Evolutionary conservation across 139 green algal genomes (phyloP).

Genomic region (Chlamydomonas sp.): DNA sequence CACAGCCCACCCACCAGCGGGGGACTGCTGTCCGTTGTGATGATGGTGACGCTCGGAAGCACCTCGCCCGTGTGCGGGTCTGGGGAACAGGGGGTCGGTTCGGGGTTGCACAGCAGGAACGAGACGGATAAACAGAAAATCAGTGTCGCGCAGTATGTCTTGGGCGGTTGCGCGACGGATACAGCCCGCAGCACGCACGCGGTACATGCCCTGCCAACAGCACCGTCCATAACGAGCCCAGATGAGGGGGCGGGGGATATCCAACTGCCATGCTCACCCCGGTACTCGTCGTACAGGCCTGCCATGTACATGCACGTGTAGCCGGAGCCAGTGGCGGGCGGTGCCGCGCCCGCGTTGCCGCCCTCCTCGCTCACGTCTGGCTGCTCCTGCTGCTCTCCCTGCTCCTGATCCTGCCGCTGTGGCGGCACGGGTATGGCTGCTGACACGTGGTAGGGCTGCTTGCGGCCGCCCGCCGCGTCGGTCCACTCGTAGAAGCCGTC

Average conservation of each 20-base stretch:
- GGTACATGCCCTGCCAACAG: not conserved
- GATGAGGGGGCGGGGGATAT: not conserved
- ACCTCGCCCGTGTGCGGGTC: not conserved
- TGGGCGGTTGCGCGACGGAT: not conserved
- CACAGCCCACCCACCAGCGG: constrained; percentile 5
- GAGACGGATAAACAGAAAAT: not conserved
- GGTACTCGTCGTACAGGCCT: constrained; percentile 69
- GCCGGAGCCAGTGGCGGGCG: not conserved
- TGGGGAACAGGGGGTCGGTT: too few species aligned
- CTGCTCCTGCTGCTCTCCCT: not conserved
- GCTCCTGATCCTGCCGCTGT: not conserved
- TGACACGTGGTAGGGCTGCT: constrained; percentile 83
- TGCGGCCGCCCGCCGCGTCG: constrained; percentile 60
- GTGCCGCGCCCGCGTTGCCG: constrained; percentile 21
- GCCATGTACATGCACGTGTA: constrained; percentile 61
- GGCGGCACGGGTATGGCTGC: not conserved
- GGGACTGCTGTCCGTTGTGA: constrained; percentile 73
- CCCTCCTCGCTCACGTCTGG: not conserved
- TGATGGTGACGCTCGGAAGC: constrained; percentile 77
- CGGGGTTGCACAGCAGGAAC: not conserved
- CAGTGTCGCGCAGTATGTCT: not conserved
- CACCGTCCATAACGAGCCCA: not conserved
- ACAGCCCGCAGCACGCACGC: not conserved
- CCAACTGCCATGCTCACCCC: not conserved
- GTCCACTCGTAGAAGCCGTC: constrained; percentile 91